Conservation (phyloP, 2,329 filamentous ascomycete genomes). For the Stromatinia cepivora region DNA sequence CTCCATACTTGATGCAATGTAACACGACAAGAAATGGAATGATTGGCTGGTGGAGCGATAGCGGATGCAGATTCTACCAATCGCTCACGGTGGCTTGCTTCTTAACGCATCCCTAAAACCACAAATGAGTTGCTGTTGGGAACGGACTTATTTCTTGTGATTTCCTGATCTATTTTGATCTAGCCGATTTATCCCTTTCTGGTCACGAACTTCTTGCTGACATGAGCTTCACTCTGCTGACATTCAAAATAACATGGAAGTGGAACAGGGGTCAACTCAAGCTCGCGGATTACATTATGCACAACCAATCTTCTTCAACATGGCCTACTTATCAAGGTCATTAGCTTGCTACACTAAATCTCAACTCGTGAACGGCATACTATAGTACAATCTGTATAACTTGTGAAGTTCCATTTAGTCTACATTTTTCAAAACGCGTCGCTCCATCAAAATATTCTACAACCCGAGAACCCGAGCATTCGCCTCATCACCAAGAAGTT, state of each 20-base stretch:
- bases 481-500: background rate
- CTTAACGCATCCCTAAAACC: background rate
- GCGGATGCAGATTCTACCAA: background rate
- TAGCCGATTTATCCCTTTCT: background rate
- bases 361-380: background rate
- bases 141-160: too few relatives aligned
- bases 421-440: background rate
- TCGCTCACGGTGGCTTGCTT: background rate
- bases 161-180: background rate
- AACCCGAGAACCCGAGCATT: background rate
- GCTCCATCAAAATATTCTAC: background rate
- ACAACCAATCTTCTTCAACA: background rate
- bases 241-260: slow-evolving; percentile 1
- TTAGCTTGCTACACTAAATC: slow-evolving; percentile 5
- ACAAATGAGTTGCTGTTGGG: background rate
- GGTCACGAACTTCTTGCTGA: background rate
- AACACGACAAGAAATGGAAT: background rate
- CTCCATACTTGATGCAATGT: background rate
- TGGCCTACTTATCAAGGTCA: background rate
- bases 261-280: background rate
- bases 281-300: background rate
- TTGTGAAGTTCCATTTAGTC: background rate
- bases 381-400: background rate
- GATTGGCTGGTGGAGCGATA: background rate
- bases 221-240: slow-evolving; percentile 17